Evolutionary conservation across 345 rosid genomes (phyloP).

Genomic region (Melaleuca alternifolia): DNA sequence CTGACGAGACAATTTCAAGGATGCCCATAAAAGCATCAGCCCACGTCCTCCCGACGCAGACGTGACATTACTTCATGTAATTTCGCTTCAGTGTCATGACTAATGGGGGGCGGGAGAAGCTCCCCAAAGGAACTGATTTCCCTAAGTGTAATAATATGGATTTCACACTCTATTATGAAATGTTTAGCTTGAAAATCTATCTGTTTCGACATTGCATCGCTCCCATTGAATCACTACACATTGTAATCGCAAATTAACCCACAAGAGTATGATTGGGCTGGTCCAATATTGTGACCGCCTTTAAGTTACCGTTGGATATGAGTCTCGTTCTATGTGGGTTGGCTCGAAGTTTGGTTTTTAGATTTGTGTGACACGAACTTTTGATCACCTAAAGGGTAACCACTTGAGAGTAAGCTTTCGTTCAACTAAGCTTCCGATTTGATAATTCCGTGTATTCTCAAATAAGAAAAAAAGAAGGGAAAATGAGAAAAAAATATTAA

Average conservation of each 20-base stretch:
- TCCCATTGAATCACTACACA: background rate
- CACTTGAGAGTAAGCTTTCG: background rate
- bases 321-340: background rate
- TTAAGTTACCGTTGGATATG: background rate
- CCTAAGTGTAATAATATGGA: background rate
- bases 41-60: background rate
- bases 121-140: background rate
- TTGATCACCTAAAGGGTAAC: background rate
- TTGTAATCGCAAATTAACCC: background rate
- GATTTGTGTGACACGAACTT: background rate
- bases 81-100: background rate
- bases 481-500: background rate
- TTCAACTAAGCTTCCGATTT: background rate
- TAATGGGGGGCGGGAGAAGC: background rate
- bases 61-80: background rate
- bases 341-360: background rate
- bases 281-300: fast-evolving
- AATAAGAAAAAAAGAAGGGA: background rate
- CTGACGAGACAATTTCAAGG: background rate
- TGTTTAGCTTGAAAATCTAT: background rate
- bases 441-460: background rate
- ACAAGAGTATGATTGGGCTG: background rate
- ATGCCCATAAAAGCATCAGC: background rate
- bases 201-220: background rate
- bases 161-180: background rate